These are phyloP conservation scores for Serendipita sp. DNA, from an alignment of 768 basidiomycete genomes.

Conservation along the genomic window DNA sequence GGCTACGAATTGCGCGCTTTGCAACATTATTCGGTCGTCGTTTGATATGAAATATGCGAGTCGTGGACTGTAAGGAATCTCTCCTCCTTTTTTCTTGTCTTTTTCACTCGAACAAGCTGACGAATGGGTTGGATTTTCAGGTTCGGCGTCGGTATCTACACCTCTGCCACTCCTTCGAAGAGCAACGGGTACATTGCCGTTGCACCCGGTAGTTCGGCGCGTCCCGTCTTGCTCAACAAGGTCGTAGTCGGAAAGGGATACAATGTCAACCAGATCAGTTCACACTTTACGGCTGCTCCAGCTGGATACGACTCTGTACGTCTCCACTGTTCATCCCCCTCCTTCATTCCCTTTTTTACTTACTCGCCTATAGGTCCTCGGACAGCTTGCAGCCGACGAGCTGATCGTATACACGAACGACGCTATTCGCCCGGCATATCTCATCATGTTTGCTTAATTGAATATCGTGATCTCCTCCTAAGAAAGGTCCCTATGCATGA, in stretches of 20 bases:
- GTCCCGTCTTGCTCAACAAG: slow-evolving; percentile 58
- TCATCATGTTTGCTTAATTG: background rate
- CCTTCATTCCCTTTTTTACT: too few relatives aligned
- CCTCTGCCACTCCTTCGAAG: slow-evolving; percentile 67
- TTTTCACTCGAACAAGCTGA: too few relatives aligned
- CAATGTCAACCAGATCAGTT: slow-evolving; percentile 45
- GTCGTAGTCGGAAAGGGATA: slow-evolving; percentile 56
- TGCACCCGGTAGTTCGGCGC: slow-evolving; percentile 41
- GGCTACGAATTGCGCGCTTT: slow-evolving; percentile 43
- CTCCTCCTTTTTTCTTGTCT: background rate
- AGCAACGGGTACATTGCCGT: slow-evolving; percentile 13
- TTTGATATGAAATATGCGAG: slow-evolving; percentile 57
- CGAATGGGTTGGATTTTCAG: slow-evolving; percentile 18
- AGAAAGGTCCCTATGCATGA: too few relatives aligned
- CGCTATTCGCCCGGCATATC: background rate
- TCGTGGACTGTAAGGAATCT: slow-evolving; percentile 40
- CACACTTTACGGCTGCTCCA: slow-evolving; percentile 39
- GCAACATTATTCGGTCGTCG: slow-evolving; percentile 46
- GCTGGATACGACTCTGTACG: slow-evolving; percentile 44
- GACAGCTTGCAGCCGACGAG: background rate
- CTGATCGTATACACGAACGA: background rate
- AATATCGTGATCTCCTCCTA: too few relatives aligned
- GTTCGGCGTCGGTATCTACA: slow-evolving; percentile 57
- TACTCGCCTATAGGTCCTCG: too few relatives aligned
- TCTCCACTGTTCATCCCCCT: background rate